Conservation (phyloP, 306 rosid species). For the Rosa chinensis region DNA sequence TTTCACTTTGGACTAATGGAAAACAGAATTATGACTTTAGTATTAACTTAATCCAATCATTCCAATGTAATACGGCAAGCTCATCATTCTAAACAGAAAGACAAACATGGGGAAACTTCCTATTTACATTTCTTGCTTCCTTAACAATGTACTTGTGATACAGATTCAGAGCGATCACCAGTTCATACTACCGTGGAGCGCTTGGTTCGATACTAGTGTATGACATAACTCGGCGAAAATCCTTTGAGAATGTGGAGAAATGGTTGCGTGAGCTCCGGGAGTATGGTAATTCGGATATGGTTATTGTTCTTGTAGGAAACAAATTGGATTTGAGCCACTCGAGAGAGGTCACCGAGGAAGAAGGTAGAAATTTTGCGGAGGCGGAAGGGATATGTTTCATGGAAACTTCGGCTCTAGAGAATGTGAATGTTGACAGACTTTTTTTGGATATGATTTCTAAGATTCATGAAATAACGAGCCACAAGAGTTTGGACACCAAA, state of each 20-base stretch:
- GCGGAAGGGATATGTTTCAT: conserved; percentile 65
- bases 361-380: conserved; percentile 64
- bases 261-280: conserved; percentile 81
- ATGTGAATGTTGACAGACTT: conserved; percentile 74
- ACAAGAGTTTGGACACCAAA: conserved; percentile 57
- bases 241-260: conserved; percentile 57
- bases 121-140: neutral
- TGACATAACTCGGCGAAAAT: conserved; percentile 57
- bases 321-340: conserved; percentile 64
- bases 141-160: neutral
- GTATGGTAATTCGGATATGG: conserved; percentile 65
- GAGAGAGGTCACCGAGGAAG: conserved; percentile 69
- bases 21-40: neutral
- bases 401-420: conserved; percentile 92
- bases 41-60: neutral
- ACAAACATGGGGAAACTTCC: neutral
- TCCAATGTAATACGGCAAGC: neutral
- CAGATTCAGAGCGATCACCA: conserved; percentile 94
- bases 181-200: conserved; percentile 95
- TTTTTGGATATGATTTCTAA: conserved; percentile 66
- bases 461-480: conserved; percentile 65
- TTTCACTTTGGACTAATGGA: neutral
- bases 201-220: conserved; percentile 80
- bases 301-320: conserved; percentile 72
- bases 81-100: neutral